Percentiles rank a stretch among this genome's conserved stretches.
Conservation (phyloP, 1,284 basidiomycete genomes). For the Ganoderma meredithae region DNA sequence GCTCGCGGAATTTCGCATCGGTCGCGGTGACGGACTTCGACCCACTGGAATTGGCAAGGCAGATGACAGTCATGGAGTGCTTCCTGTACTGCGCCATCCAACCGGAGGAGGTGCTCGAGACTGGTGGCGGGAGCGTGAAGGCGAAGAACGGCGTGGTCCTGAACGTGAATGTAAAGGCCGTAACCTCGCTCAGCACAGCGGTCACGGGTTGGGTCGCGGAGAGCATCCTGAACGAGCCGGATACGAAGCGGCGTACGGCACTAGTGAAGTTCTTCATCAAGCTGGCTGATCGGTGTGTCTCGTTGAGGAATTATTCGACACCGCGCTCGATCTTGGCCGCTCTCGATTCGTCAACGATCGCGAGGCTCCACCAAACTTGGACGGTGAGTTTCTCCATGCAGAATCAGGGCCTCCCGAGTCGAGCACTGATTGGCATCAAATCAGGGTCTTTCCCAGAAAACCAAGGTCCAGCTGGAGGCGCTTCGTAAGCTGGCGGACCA, state of each 20-base stretch:
- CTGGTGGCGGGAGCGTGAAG: conserved; percentile 47
- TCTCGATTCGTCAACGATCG: conserved; percentile 93
- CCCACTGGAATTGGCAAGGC: conserved; percentile 89
- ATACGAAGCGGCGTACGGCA: conserved; percentile 86
- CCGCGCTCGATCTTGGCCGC: conserved; percentile 93
- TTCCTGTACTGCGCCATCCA: conserved; percentile 87
- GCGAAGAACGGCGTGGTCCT: conserved; percentile 67
- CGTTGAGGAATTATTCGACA: conserved; percentile 91
- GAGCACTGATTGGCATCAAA: conserved; percentile 39
- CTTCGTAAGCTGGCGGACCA: conserved; percentile 90
- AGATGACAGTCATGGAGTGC: conserved; percentile 95
- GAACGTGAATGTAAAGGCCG: conserved; percentile 79
- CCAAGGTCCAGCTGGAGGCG: conserved; percentile 79
- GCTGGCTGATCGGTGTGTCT: conserved; percentile 88
- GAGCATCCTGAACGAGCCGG: conserved; percentile 88
- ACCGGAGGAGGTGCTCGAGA: conserved; percentile 88
- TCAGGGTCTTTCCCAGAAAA: conserved; percentile 88
- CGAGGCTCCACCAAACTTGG: conserved; percentile 93
- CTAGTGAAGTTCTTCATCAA: conserved; percentile 97
- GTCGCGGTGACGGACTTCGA: conserved; percentile 93
- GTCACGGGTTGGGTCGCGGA: conserved; percentile 97
- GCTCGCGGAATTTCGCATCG: conserved; percentile 62
- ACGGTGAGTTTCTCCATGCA: conserved; percentile 57
- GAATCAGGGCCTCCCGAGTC: conserved; percentile 1
- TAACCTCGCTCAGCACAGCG: conserved; percentile 89